Base-by-base conservation (phyloP, 2,329 filamentous ascomycete genomes). In the Talaromyces amestolkiae region DNA sequence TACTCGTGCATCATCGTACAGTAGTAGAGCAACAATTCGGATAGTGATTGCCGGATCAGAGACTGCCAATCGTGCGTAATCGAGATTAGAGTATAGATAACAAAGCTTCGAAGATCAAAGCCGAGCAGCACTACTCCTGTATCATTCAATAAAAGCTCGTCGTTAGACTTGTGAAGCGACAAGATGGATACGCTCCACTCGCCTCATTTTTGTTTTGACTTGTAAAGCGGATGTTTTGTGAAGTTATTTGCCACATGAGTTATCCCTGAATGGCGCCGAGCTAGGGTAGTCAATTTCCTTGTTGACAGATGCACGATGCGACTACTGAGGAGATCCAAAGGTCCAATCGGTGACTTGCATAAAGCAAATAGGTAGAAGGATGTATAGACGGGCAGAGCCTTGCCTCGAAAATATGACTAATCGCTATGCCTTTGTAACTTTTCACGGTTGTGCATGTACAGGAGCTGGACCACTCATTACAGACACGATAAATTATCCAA, bases 1-100 rank as follows among this genome's bases (percentile, higher is more conserved):
- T 10, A 45, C 17, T 47, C 39, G 27, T 49, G 39, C 58, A 61
- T 61, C 58, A 53, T 61, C 45, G 59, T 61, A 51, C 45, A 61
- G 59, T 13, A 24, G 47, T 43, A 54, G 47, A 53, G 33, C 27
- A 37, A 22, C 17, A 13, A 17, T 47, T 33, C 27, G 9, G 58
- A 60, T 22, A 37, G 22, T 56, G 33, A 8, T 15, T 22, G 33
- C 33, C 53, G 27, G 17, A 41, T 15, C 15, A 49, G 22, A 45
- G 2, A 61, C 22, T 61, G 58, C 13, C 7, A 51, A n/a, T 17
- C 15, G 6, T 17, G 19, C 6, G 13, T 17, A 15, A 3, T 39
- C 19, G 53, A 56, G n/a, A 37, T 13, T n/a, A 13, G 15, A 7
- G 19, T 13, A 19, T 13, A 37, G 4, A 22, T 15, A 15, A 35